Evolutionary conservation across 2,329 filamentous ascomycete genomes (phyloP).

Genomic region (Ophiocordyceps sinensis): DNA sequence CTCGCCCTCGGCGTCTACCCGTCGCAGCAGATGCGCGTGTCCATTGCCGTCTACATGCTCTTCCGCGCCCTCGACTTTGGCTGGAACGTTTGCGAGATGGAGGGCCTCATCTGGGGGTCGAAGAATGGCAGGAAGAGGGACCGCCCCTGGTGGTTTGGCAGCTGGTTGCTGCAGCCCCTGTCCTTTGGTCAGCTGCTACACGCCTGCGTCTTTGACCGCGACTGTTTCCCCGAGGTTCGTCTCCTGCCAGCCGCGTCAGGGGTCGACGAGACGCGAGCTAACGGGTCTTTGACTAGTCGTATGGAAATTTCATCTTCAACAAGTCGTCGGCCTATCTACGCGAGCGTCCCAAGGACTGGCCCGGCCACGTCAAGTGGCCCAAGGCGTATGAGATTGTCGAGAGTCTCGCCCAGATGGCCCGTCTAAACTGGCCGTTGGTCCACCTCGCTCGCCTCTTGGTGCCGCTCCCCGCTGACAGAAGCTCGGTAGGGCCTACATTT

Average conservation of each 20-base stretch:
- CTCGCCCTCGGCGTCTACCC: conserved; percentile 67
- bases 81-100: conserved; percentile 71
- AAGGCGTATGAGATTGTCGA: conserved; percentile 62
- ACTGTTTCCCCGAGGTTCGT: conserved; percentile 51
- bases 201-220: conserved; percentile 61
- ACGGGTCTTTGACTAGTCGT: conserved; percentile 1
- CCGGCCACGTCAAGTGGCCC: conserved; percentile 58
- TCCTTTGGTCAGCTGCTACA: conserved; percentile 65
- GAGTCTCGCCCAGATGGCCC: conserved; percentile 66
- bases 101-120: conserved; percentile 51
- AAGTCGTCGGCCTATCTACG: conserved; percentile 72
- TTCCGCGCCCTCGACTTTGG: conserved; percentile 74
- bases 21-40: conserved; percentile 51
- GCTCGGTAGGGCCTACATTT: conserved; percentile 51
- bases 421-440: conserved; percentile 67
- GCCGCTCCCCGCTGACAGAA: too few relatives aligned
- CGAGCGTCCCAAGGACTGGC: conserved; percentile 51
- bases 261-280: not conserved
- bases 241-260: not conserved
- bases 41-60: conserved; percentile 66
- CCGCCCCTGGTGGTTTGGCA: conserved; percentile 70
- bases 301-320: conserved; percentile 43
- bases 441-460: not conserved
- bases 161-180: conserved; percentile 67
- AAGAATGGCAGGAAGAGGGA: conserved; percentile 40